phyloP scores from a whole-genome alignment of 768 basidiomycete genomes.

The Chalciporus chontae region DNA sequence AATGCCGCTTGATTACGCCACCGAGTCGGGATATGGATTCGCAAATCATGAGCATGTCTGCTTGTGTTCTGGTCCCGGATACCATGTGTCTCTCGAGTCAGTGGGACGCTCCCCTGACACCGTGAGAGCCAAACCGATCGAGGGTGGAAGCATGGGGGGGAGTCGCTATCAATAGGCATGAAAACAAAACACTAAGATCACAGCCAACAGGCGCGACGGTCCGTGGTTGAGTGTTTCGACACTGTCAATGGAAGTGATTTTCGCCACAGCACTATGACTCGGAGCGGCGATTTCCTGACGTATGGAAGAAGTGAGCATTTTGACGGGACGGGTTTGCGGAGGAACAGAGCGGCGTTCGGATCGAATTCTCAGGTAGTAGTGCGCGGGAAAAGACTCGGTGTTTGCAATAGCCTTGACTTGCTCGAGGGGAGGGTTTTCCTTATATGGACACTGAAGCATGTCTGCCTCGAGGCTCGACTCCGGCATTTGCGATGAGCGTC shows the following conservation, averaged over 20 bases:
- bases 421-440: constrained; percentile 3
- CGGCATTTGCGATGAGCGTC: constrained; percentile 7
- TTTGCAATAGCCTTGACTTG: background rate
- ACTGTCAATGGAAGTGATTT: no score
- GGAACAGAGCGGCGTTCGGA: background rate
- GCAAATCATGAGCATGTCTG: no score
- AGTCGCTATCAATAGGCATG: constrained; percentile 45
- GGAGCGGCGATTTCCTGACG: constrained; percentile 2
- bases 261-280: no score
- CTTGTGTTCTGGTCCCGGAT: no score
- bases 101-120: constrained; percentile 43
- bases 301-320: background rate
- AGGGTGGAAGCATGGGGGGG: constrained; percentile 50
- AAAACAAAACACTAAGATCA: constrained; percentile 46
- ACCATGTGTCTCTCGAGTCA: no score
- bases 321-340: no score
- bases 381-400: background rate
- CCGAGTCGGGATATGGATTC: no score
- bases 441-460: constrained; percentile 4
- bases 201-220: constrained; percentile 56
- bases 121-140: constrained; percentile 60
- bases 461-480: constrained; percentile 26
- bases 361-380: background rate
- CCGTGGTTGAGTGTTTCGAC: constrained; percentile 45
- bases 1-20: no score